phyloP scores from a whole-genome alignment of 164 flowering plant genomes.

The Amborella trichopoda region DNA sequence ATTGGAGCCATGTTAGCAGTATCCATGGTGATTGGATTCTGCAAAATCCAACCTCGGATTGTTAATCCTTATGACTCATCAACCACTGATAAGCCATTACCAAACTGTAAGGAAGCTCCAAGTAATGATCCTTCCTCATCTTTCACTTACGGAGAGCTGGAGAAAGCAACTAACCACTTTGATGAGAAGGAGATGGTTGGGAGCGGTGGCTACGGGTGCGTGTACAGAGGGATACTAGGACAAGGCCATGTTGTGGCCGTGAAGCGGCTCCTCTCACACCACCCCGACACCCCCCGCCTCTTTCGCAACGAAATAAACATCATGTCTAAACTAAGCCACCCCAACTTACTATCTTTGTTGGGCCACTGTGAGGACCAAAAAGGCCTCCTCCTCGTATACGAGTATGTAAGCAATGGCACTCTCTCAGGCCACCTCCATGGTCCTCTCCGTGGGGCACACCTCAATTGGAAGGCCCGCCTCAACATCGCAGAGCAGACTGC shows the following conservation, averaged over 20 bases:
- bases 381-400: slow-evolving; percentile 77
- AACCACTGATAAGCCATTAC: no score
- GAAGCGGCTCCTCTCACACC: slow-evolving; percentile 52
- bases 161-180: slow-evolving; percentile 52
- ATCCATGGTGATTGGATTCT: no score
- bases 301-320: slow-evolving; percentile 87
- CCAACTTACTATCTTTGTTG: slow-evolving; percentile 65
- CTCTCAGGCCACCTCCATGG: slow-evolving; percentile 84
- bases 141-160: slow-evolving; percentile 80
- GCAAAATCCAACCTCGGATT: no score
- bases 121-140: slow-evolving; percentile 25
- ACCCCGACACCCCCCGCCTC: slow-evolving; percentile 25
- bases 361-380: slow-evolving; percentile 85
- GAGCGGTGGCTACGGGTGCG: slow-evolving; percentile 89
- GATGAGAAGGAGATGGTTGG: slow-evolving; percentile 70
- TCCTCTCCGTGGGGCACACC: slow-evolving; percentile 2
- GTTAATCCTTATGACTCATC: no score
- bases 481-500: slow-evolving; percentile 72
- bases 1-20: no score
- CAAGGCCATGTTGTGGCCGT: slow-evolving; percentile 65
- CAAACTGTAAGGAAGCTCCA: no score
- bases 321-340: slow-evolving; percentile 61
- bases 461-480: slow-evolving; percentile 48
- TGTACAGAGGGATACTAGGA: slow-evolving; percentile 47
- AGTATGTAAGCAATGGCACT: slow-evolving; percentile 80